Percentiles rank a stretch among this genome's conserved stretches.
Conservation (phyloP, 2,329 filamentous ascomycete genomes). For the Macroventuria anomochaeta region DNA sequence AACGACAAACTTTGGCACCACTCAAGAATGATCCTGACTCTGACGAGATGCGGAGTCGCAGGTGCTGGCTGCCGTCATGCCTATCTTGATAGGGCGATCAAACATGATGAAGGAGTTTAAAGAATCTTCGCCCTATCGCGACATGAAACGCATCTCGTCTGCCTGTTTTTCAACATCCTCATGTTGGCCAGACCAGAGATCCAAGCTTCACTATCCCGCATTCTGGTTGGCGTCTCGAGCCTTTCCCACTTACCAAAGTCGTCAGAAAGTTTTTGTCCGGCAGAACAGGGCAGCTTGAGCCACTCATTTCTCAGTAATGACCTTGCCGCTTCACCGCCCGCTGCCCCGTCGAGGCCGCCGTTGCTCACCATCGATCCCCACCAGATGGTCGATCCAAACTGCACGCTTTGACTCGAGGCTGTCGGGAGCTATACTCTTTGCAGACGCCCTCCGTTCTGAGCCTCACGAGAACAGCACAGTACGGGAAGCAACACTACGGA, state of each 20-base stretch:
- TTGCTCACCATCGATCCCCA: conserved; percentile 32
- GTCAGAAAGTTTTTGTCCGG: conserved; percentile 32
- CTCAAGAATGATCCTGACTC: neutral
- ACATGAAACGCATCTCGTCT: conserved; percentile 27
- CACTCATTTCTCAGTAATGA: conserved; percentile 23
- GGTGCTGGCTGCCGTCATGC: neutral
- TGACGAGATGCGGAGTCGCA: neutral
- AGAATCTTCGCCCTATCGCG: conserved; percentile 12
- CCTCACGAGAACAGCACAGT: conserved; percentile 25
- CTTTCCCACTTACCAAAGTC: conserved; percentile 33
- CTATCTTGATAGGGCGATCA: conserved; percentile 8
- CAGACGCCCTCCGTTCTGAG: conserved; percentile 19
- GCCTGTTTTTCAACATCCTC: conserved; percentile 18
- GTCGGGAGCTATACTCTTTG: conserved; percentile 24
- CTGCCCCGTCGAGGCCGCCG: conserved; percentile 13
- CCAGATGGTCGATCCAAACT: conserved; percentile 35
- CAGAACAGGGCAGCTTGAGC: conserved; percentile 32
- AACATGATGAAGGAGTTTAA: conserved; percentile 8
- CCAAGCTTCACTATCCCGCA: conserved; percentile 27
- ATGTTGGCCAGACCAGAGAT: conserved; percentile 29
- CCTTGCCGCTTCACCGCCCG: conserved; percentile 30
- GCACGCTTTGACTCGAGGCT: conserved; percentile 14
- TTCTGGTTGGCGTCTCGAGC: conserved; percentile 23
- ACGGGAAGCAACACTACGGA: conserved; percentile 15
- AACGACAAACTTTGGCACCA: neutral